These are phyloP conservation scores for Lachnellula cervina DNA, from an alignment of 2,329 filamentous ascomycete species.

Conservation along the genomic window DNA sequence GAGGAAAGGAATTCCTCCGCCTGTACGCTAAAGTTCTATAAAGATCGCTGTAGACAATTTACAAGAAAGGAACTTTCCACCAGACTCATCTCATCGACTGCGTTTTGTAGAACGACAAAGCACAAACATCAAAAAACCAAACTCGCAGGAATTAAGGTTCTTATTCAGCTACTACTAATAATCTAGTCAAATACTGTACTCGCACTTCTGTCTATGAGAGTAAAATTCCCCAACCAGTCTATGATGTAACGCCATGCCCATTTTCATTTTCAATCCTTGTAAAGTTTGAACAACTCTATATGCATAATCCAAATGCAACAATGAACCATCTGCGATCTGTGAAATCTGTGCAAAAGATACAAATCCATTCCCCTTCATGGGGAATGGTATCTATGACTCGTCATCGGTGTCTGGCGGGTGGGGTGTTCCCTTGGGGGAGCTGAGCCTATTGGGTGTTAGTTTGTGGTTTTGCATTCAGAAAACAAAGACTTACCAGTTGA, in stretches of 20 bases:
- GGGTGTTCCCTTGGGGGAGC: constrained; percentile 32
- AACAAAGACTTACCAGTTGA: constrained; percentile 51
- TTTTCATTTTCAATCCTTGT: background rate
- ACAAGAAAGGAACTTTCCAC: background rate
- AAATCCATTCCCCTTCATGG: constrained; percentile 3
- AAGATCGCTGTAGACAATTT: background rate
- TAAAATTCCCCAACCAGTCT: constrained; percentile 7
- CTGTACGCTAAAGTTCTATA: too few relatives aligned
- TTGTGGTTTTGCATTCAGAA: constrained; percentile 32
- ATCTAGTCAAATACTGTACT: background rate
- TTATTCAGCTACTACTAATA: background rate
- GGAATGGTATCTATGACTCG: constrained; percentile 19
- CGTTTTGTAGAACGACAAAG: background rate
- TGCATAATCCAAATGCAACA: constrained; percentile 16
- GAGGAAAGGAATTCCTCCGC: too few relatives aligned
- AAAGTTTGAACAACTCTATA: constrained; percentile 8
- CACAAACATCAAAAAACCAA: background rate
- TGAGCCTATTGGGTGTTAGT: constrained; percentile 23
- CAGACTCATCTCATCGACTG: background rate
- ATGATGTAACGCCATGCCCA: constrained; percentile 15
- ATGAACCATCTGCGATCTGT: constrained; percentile 9
- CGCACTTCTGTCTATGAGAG: background rate
- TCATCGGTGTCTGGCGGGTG: constrained; percentile 31
- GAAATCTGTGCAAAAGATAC: constrained; percentile 15
- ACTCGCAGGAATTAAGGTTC: background rate